Percentiles rank a stretch among this genome's conserved stretches.
phyloP scores from a whole-genome alignment of 1,284 basidiomycete species.

The Coniophora puteana region DNA sequence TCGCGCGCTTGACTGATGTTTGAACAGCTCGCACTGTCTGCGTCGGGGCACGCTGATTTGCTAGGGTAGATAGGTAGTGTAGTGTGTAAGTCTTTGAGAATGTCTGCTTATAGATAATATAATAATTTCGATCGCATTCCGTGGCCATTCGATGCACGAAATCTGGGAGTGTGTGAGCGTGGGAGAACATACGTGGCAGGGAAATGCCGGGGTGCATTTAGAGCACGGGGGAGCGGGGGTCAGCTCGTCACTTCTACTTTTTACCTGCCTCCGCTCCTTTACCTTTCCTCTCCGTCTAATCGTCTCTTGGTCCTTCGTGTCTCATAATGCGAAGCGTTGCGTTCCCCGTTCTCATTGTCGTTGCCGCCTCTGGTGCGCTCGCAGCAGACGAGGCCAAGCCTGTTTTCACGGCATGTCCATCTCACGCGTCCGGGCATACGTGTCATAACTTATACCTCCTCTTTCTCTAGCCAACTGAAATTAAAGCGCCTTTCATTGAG shows the following conservation, averaged over 20 bases:
- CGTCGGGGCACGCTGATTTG: conserved; percentile 87
- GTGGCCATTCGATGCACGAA: neutral
- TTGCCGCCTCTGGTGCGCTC: conserved; percentile 58
- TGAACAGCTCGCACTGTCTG: conserved; percentile 77
- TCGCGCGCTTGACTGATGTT: conserved; percentile 11
- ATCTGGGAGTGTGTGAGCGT: conserved; percentile 16
- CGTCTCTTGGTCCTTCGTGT: conserved; percentile 59
- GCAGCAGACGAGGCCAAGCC: conserved; percentile 63
- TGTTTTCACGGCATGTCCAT: conserved; percentile 55
- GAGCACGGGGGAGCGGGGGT: conserved; percentile 23
- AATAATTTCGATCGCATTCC: conserved; percentile 7
- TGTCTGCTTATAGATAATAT: conserved; percentile 35
- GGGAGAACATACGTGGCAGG: conserved; percentile 49
- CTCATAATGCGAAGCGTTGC: conserved; percentile 76
- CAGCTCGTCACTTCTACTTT: conserved; percentile 13
- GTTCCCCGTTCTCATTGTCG: conserved; percentile 65
- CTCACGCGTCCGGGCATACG: conserved; percentile 8
- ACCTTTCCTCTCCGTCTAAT: conserved; percentile 30
- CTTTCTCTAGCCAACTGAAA: conserved; percentile 60
- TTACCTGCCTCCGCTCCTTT: conserved; percentile 31
- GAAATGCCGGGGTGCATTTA: conserved; percentile 32
- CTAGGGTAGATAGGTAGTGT: conserved; percentile 49
- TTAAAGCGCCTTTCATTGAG: conserved; percentile 95
- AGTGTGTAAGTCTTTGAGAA: conserved; percentile 23
- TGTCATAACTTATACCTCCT: conserved; percentile 6